Base-by-base conservation (phyloP, 768 basidiomycete genomes). In the Mycena pura region DNA sequence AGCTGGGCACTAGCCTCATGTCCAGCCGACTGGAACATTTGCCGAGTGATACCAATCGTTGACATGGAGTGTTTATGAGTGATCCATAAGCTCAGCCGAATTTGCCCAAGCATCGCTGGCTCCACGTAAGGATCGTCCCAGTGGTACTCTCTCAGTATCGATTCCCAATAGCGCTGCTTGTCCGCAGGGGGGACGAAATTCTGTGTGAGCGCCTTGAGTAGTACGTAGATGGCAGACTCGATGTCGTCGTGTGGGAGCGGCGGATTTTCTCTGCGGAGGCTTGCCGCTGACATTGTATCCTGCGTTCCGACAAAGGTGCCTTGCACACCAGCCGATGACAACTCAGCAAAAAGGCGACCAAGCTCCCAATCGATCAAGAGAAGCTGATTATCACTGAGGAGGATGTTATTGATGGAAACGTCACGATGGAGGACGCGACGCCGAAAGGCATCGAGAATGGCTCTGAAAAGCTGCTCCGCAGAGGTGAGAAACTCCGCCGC, bases 211-310 rank as follows among this genome's bases (percentile, higher is more conserved):
- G 19, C 29, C 32, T 51, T 51, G 49, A 51, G 49, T 5, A 51
- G 49, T 17, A 51, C 49, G 27, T 51, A 51, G 28, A 34, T 24
- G 10, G 49, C 49, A 31, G 49, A 51, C 31, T 51, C 49, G 29
- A 51, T 31, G 49, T 51, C 49, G 32, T 51, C 49, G 27, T 51
- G 49, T 21, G 49, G 49, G 28, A 51, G n/a, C n/a, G n/a, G 49
- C 32, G 32, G 49, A 28, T 11, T 32, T 6, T 19, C 49, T 6
- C 13, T 32, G 6, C 6, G 6, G 49, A 51, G 31, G 31, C 19
- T 31, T 7, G 28, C 28, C n/a, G 34, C 49, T 11, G 49, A 31
- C 49, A 51, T 51, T n/a, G 49, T 51, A 32, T 51, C 49, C 28
- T 31, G 22, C 32, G 49, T 51, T 6, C 49, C 49, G 49, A 21